Evolutionary conservation across 805 yeast species (phyloP), one percentile per base, ranked within the genome.

Genomic region (Barnettozyma sp.): DNA sequence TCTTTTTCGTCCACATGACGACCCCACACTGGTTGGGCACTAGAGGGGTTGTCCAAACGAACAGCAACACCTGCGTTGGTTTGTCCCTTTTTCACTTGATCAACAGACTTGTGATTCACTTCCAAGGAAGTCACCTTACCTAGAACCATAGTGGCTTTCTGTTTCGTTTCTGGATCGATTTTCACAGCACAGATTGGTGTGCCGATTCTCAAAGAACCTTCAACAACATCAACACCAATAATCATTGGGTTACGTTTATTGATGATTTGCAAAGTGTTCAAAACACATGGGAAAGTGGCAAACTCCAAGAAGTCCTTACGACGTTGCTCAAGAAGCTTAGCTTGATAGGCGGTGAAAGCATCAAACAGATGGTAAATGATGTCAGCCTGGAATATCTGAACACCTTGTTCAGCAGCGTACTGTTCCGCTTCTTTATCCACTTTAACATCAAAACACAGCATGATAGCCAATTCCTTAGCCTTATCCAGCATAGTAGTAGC

Each of bases 231-330:
- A 40, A 92, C 97, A 77, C 99, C 99, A 56, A 92, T 84, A 56
- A 92, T 88, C 97, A 92, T 92, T 44, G 99, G 99, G 61, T 88
- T 86, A 66, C 98, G 84, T 69, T 90, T 90, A 78, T 92, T 92
- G 62, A 92, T 92, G 57, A 92, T 85, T 68, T 92, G 97, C 48
- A 92, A 63, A 13, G 97, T 92, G 64, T 85, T 84, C 66, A 92
- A 66, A 22, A 90, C 96, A 70, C 94, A 82, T 50, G 99, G 99
- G 78, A 78, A 88, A 33, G 83, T 82, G 31, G 97, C 98, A 52
- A 73, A 82, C 51, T 79, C 90, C 64, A 80, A 68, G 64, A 82
- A 83, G 48, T 85, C 95, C 59, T 79, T 77, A 64, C 97, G 82
- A 65, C 94, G 84, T 60, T 78, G 78, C 60, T 90, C 98, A 55